Percentiles rank a stretch among this genome's conserved stretches.
Conservation (phyloP, 495 filamentous ascomycete species). For the Lasiosphaeria miniovina region DNA sequence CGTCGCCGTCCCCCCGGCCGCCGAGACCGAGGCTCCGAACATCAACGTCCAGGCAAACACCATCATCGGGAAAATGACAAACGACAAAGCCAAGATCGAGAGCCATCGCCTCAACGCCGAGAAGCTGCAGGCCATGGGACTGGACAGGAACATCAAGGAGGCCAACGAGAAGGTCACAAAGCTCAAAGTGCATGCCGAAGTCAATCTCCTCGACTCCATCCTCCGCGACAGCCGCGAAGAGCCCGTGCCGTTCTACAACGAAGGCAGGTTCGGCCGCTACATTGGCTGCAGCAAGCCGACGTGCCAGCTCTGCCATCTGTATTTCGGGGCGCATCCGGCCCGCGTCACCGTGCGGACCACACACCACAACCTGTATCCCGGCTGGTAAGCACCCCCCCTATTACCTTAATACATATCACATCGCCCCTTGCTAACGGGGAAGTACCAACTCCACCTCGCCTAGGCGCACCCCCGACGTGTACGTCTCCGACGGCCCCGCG, state of each 20-base stretch:
- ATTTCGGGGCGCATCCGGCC: conserved; percentile 24
- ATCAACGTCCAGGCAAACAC: conserved; percentile 5
- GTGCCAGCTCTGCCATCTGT: conserved; percentile 35
- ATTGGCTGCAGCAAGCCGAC: conserved; percentile 41
- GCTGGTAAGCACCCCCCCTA: conserved; percentile 23
- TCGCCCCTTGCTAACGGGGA: too few species aligned
- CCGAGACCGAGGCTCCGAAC: neutral
- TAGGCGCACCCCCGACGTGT: too few species aligned
- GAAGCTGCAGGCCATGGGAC: neutral
- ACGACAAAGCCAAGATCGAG: neutral
- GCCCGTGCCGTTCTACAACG: conserved; percentile 24
- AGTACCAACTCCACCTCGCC: too few species aligned
- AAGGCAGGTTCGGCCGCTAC: conserved; percentile 27
- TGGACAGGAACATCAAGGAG: conserved; percentile 4
- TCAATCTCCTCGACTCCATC: conserved; percentile 30
- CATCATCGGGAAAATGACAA: conserved; percentile 18
- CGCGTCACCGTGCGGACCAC: conserved; percentile 24
- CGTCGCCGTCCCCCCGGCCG: conserved; percentile 9
- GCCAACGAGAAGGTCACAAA: neutral
- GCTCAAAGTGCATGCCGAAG: conserved; percentile 35
- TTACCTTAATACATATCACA: too few species aligned
- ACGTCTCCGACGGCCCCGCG: neutral
- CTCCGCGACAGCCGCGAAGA: conserved; percentile 21
- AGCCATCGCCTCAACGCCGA: neutral
- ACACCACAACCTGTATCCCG: conserved; percentile 35